Evolutionary conservation across 176 grass and related monocot species (phyloP).

Genomic region (Bothriochloa decipiens): DNA sequence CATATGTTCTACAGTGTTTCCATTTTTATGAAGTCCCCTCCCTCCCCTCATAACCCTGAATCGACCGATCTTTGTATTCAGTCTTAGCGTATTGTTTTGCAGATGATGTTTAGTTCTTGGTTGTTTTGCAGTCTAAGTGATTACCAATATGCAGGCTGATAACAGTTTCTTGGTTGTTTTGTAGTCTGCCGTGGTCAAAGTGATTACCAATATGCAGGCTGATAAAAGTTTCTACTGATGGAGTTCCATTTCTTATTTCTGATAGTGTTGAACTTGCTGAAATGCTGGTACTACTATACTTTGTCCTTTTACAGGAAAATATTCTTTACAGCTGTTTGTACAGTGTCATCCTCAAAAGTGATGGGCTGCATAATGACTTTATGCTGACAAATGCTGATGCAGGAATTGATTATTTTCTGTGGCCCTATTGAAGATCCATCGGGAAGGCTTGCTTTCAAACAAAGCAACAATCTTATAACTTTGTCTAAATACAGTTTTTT

Average conservation of each 20-base stretch:
- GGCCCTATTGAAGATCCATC: constrained; percentile 77
- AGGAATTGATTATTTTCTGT: constrained; percentile 77
- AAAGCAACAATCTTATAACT: constrained; percentile 64
- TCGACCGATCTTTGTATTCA: not conserved
- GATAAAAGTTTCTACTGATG: constrained; percentile 54
- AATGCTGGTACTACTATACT: constrained; percentile 60
- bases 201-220: constrained; percentile 50
- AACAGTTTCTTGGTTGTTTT: constrained; percentile 58
- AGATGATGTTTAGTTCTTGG: constrained; percentile 36
- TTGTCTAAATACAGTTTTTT: constrained; percentile 55
- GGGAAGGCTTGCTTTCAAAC: constrained; percentile 75
- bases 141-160: constrained; percentile 54
- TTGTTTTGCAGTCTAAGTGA: constrained; percentile 71
- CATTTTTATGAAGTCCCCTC: too few species aligned
- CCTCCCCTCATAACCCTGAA: too few species aligned
- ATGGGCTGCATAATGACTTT: constrained; percentile 32
- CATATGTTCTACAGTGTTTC: too few species aligned
- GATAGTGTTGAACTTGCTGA: constrained; percentile 73
- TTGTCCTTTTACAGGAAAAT: constrained; percentile 22
- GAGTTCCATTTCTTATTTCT: constrained; percentile 57
- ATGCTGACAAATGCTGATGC: constrained; percentile 47
- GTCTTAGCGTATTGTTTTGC: constrained; percentile 32
- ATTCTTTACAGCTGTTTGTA: constrained; percentile 22
- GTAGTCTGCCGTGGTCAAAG: constrained; percentile 73
- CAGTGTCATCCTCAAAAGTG: constrained; percentile 30